Conservation (phyloP, 352 stramenopile genomes). For the Globisporangium recalcitrans region DNA sequence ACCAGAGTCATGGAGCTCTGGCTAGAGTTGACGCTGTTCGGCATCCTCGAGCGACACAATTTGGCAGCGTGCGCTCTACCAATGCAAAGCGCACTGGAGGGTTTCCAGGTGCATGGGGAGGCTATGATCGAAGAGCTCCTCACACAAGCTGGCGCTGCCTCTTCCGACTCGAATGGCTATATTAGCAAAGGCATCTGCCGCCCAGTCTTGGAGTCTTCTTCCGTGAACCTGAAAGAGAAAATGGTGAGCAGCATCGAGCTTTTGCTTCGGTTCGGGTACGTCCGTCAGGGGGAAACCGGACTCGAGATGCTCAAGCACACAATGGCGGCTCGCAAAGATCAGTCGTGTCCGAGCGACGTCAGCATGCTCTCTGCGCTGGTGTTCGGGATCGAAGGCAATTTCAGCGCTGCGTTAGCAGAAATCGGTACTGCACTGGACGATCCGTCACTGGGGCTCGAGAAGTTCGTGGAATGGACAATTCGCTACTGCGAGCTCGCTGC, state of each 20-base stretch:
- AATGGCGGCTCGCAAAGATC: background rate
- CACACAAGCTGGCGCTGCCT: constrained; percentile 1
- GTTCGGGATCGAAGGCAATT: constrained; percentile 35
- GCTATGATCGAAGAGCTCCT: constrained; percentile 46
- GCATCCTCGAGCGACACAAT: constrained; percentile 43
- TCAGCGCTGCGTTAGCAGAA: constrained; percentile 15
- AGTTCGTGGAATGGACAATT: constrained; percentile 31
- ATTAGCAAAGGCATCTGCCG: constrained; percentile 11
- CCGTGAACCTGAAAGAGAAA: constrained; percentile 28
- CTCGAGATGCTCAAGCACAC: constrained; percentile 32
- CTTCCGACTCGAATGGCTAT: background rate
- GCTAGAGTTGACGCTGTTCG: constrained; percentile 48
- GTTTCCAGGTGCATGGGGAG: constrained; percentile 35
- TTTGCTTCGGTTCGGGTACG: constrained; percentile 46
- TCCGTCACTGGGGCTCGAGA: constrained; percentile 22
- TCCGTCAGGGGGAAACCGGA: constrained; percentile 52
- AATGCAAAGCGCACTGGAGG: constrained; percentile 50
- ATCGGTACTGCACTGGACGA: constrained; percentile 20
- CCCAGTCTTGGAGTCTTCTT: constrained; percentile 7
- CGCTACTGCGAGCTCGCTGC: constrained; percentile 21
- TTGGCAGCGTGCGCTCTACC: constrained; percentile 31
- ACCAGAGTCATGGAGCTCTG: constrained; percentile 38
- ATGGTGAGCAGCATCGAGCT: constrained; percentile 22
- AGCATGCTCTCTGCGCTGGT: constrained; percentile 19
- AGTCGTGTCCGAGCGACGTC: constrained; percentile 6